Evolutionary conservation across 805 yeast species (phyloP), one percentile per base, ranked within the genome.

Genomic region (Ogataea henricii): DNA sequence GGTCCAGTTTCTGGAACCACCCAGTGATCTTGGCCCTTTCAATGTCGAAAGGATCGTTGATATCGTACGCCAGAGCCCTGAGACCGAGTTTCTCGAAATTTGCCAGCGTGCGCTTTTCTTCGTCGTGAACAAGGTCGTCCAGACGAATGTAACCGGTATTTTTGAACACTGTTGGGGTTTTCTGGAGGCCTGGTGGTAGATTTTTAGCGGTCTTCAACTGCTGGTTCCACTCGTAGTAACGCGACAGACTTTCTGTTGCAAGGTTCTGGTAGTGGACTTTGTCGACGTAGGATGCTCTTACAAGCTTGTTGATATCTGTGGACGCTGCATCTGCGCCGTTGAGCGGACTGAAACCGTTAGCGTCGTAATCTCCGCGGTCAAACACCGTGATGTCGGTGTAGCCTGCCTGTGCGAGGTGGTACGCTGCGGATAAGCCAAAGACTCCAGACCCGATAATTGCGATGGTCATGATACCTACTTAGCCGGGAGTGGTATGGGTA

Each of bases 401-500:
- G 0, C 73, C 73, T 5, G 52, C 47, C 34, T 57, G 48, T 2
- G 65, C 60, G 27, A 76, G 62, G 32, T 72, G 66, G 29, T 68
- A 64, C 2, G 78, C 77, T 1, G 72, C 63, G n/a, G 79, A 72
- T 18, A 77, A 63, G 2, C 82, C 82, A 55, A 73, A 76, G 17
- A 72, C 76, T 23, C 82, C 81, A 6, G 77, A 71, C 14, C 82
- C 82, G n/a, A 74, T 68, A 37, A 77, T 68, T 29, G 68, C 63
- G 38, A 74, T 65, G 26, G 38, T 40, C 27, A 43, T 40, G n/a
- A n/a, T n/a, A n/a, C n/a, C n/a, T n/a, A n/a, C n/a, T n/a, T n/a
- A n/a, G n/a, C n/a, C n/a, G n/a, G n/a, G n/a, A n/a, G n/a, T n/a
- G n/a, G n/a, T n/a, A n/a, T n/a, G n/a, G n/a, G n/a, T n/a, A n/a